Base-by-base conservation (phyloP, 345 rosid species). In the Pugionium cornutum region DNA sequence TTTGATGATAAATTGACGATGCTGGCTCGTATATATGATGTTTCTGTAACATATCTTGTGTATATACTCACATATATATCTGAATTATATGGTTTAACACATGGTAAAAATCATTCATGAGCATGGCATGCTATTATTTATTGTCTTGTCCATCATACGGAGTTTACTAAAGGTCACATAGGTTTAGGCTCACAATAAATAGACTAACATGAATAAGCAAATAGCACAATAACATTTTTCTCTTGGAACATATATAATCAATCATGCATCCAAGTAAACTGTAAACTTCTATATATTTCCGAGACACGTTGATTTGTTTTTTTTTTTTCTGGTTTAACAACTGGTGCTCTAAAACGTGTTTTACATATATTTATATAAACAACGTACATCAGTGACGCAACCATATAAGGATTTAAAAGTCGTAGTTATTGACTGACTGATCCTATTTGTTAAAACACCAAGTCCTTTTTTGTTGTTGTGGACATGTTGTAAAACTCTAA, bases 1-100 rank as follows among this genome's bases (percentile, higher is more conserved):
- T 58, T 43, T 72, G 69, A 41, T 57, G 62, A 66, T 51, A 9
- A 25, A 58, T 36, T 40, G 58, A 63, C 49, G 39, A 28, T 47
- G 57, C 37, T 49, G 11, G 25, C 31, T 43, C 18, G 32, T 45
- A 4, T 53, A 40, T 55, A 56, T 40, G 10, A 29, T 62, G 10
- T 2, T 4, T 8, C 33, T 41, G 8, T 46, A 41, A 36, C n/a
- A 53, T 44, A 18, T 66, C 0, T 36, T 18, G 18, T 18, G 18
- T 18, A 18, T 18, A 18, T 18, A 18, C 18, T 18, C 18, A 18
- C 18, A 18, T 18, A 18, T 18, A 18, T 18, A 18, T 18, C 18
- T 18, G 18, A 18, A 18, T 18, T n/a, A 4, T 44, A 54, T 54
- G 47, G 43, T 69, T 36, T 62, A 52, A 60, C 45, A 10, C 27